Conservation (phyloP, 2,329 filamentous ascomycete species). For the Ciborinia camelliae region DNA sequence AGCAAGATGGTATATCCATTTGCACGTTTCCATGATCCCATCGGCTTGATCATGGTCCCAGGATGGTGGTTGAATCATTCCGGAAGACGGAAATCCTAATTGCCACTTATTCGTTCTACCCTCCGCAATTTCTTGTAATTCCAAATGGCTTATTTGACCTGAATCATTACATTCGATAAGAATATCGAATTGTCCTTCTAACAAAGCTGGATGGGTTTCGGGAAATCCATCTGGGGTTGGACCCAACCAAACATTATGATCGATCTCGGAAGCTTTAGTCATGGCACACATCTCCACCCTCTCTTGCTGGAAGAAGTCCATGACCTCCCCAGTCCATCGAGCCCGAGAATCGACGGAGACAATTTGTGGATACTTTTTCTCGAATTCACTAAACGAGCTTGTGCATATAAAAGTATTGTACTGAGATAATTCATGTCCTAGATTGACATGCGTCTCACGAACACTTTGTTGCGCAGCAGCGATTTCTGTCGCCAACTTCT, state of each 20-base stretch:
- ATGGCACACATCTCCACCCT: constrained; percentile 89
- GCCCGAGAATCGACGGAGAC: constrained; percentile 74
- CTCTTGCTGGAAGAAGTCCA: constrained; percentile 90
- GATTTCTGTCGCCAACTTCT: constrained; percentile 65
- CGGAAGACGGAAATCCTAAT: constrained; percentile 82
- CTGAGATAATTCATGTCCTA: constrained; percentile 52
- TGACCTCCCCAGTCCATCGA: constrained; percentile 67
- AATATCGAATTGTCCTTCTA: constrained; percentile 67
- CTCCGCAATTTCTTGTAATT: constrained; percentile 61
- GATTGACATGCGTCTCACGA: constrained; percentile 60
- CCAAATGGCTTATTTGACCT: constrained; percentile 69
- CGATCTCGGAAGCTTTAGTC: constrained; percentile 86
- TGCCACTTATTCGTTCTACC: constrained; percentile 41
- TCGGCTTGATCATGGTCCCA: constrained; percentile 82
- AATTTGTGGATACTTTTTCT: constrained; percentile 64
- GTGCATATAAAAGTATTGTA: constrained; percentile 83
- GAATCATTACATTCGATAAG: constrained; percentile 86
- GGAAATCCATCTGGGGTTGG: constrained; percentile 67
- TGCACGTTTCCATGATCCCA: constrained; percentile 78
- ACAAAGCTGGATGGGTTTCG: constrained; percentile 42
- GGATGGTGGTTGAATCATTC: constrained; percentile 81
- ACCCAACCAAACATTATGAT: constrained; percentile 85
- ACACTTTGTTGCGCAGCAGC: constrained; percentile 74
- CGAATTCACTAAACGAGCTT: constrained; percentile 67
- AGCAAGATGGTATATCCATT: constrained; percentile 77